Base-by-base conservation (phyloP, 768 basidiomycete species). In the Lentinula lateritia region DNA sequence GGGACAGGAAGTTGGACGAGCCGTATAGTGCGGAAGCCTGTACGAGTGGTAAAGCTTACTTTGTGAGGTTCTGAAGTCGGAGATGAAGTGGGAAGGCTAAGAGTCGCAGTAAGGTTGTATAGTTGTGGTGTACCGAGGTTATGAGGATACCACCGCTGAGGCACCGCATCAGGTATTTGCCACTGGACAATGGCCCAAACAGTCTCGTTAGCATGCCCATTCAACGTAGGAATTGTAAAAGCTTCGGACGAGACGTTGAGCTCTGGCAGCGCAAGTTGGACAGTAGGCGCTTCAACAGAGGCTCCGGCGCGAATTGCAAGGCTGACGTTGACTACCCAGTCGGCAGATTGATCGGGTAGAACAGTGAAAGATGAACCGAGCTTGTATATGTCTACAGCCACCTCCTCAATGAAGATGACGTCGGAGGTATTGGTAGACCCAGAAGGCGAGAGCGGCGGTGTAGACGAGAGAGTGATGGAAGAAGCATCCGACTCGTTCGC, bases 21-120 rank as follows among this genome's bases (percentile, higher is more conserved):
- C 53, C 80, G 73, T 53, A 86, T 78, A 2, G 84, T 85, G n/a
- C 84, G 80, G 72, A 86, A 86, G 7, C 84, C 83, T 5, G 81
- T 83, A 34, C 76, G 77, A 2, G 76, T 76, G 18, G 73, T 74
- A 63, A 81, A 79, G 41, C 68, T 72, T 41, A 80, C 68, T 48
- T 36, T 36, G 18, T 48, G 38, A 1, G 66, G 60, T 23, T 66
- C 63, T 18, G 67, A 39, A 6, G 69, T 28, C 12, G 58, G 42
- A 5, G 39, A 36, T 12, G 63, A 42, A 28, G 64, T 62, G 18
- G 60, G 53, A 2, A 78, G 67, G 28, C 70, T 69, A 28, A 85
- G 67, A 3, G 74, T 69, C 41, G 79, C 72, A 4, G 76, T 78
- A 63, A 85, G 67, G 64, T 85, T 78, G 71, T 85, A 85, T 13